These are phyloP conservation scores for Nothomitra cinnamomea DNA, from an alignment of 2,329 filamentous ascomycete genomes.

Conservation along the genomic window DNA sequence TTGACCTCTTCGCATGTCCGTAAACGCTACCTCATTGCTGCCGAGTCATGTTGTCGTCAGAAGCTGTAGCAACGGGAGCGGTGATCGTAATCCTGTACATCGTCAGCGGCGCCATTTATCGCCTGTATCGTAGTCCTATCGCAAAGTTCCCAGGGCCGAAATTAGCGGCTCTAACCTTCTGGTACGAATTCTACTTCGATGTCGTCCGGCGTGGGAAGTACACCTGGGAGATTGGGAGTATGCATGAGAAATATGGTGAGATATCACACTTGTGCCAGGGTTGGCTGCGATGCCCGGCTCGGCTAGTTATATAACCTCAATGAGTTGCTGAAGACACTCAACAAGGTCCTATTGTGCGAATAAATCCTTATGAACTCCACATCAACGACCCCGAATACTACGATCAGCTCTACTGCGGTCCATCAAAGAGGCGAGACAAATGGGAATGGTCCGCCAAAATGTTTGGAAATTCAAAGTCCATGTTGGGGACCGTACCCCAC, in stretches of 20 bases:
- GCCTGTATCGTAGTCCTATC: constrained; percentile 2
- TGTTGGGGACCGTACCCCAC: constrained; percentile 11
- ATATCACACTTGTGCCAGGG: no score
- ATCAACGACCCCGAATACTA: constrained; percentile 4
- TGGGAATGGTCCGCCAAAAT: neutral
- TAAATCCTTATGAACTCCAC: constrained; percentile 3
- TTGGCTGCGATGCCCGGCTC: no score
- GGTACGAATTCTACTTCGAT: constrained; percentile 5
- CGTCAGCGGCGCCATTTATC: neutral
- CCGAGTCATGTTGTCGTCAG: no score
- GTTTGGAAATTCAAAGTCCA: constrained; percentile 7
- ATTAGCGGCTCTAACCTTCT: neutral
- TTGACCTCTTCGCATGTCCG: no score
- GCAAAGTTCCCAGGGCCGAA: constrained; percentile 4
- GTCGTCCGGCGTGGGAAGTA: constrained; percentile 2
- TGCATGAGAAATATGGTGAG: neutral
- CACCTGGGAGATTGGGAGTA: neutral
- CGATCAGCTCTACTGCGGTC: constrained; percentile 1
- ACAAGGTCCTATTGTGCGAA: constrained; percentile 3
- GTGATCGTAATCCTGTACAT: neutral
- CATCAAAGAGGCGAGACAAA: neutral
- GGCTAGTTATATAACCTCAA: no score
- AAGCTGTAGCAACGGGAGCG: neutral
- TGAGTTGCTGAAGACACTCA: neutral
- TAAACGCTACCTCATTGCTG: no score